Evolutionary conservation across 2,329 filamentous ascomycete species (phyloP), one percentile per base, ranked within the genome.

Genomic region (Thelonectria discophora): DNA sequence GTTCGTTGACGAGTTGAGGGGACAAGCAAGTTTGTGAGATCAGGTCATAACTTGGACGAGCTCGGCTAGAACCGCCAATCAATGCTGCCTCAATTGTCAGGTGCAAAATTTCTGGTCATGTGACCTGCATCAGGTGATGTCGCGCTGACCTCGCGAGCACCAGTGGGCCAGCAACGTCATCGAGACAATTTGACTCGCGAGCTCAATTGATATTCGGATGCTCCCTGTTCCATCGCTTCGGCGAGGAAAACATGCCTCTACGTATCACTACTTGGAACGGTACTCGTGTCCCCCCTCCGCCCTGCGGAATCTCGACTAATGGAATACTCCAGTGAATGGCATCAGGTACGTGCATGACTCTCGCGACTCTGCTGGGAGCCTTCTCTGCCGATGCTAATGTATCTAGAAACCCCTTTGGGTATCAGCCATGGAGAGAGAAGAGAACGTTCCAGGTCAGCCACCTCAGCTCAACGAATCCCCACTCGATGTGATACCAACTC

Each of bases 191-290:
- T 30, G 27, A 10, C 27, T 30, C 27, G 27, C 27, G 27, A 30
- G 27, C 9, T 30, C 27, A 30, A 30, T 30, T 10, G 8, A 30
- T 5, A 30, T 10, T 30, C 27, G 9, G 27, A 30, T 30, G 4
- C 27, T 8, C 27, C 27, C 8, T 8, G 8, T 30, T 30, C 5
- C 9, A n/a, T 24, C 15, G 17, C 10, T 5, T 27, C 10, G 13
- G 2, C 15, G 21, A 30, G 18, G 5, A 7, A 15, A 83, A 71
- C 18, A 93, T 93, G 90, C 85, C 83, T 15, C 81, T 96, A 66
- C 88, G 93, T 63, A 92, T 97, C 70, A 95, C 92, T 3, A 92
- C 90, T 13, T 94, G 91, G 91, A 94, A 94, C 79, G 91, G 91
- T 92, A 76, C 74, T 84, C 68, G 39, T 37, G 21, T 15, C 45